A percentile compares a stretch with the other conserved stretches of the same genome.
Evolutionary conservation across 73 alveolate genomes (phyloP).

Genomic region (Blepharisma stoltei): DNA sequence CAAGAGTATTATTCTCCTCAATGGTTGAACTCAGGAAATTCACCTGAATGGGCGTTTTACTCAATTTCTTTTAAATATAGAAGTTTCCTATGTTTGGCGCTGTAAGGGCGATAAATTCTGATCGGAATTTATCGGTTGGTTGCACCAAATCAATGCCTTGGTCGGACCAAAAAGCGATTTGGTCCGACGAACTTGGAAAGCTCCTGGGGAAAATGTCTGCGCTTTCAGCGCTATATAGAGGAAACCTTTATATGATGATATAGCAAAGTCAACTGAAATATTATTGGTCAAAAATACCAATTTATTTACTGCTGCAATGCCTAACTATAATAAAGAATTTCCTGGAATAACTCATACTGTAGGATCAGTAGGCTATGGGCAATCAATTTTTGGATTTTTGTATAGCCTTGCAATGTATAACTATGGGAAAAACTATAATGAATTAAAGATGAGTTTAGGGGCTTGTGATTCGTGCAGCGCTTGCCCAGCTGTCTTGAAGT

Average conservation of each 20-base stretch:
- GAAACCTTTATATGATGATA: too few relatives aligned
- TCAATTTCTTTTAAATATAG: not conserved
- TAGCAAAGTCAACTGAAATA: not conserved
- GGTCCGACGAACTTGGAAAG: too few relatives aligned
- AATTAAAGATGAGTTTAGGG: constrained; percentile 67
- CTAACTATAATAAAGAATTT: not conserved
- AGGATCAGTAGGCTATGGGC: too few relatives aligned
- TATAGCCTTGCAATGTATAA: constrained; percentile 40
- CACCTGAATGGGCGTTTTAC: not conserved
- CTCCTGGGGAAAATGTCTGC: too few relatives aligned
- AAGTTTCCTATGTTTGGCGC: too few relatives aligned
- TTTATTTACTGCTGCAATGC: not conserved
- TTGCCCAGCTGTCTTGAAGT: constrained; percentile 52
- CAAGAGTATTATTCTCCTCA: constrained; percentile 47
- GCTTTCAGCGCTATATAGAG: too few relatives aligned
- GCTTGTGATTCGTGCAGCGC: constrained; percentile 55
- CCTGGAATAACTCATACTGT: not conserved
- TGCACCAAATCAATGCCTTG: too few relatives aligned
- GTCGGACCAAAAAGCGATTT: too few relatives aligned
- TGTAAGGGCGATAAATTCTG: too few relatives aligned
- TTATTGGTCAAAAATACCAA: not conserved
- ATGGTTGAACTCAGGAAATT: constrained; percentile 71
- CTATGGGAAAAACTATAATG: constrained; percentile 57
- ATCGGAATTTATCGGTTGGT: too few relatives aligned
- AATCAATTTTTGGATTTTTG: constrained; percentile 44